Percentiles rank a stretch among this genome's conserved stretches.
phyloP scores from a whole-genome alignment of 2,329 filamentous ascomycete genomes.

The Aspergillus brunneoviolaceus region DNA sequence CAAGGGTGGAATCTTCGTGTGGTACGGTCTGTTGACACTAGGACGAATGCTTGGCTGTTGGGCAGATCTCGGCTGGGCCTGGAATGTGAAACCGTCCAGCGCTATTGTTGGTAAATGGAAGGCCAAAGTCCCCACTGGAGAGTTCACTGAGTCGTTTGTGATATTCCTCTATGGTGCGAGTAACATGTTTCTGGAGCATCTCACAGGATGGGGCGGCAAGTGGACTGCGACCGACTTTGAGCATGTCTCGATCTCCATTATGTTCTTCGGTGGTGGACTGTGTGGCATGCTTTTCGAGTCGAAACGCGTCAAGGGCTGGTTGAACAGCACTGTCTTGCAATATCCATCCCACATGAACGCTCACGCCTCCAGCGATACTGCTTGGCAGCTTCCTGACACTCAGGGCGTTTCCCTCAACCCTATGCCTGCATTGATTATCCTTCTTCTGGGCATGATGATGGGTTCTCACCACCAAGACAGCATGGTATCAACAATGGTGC shows the following conservation, averaged over 20 bases:
- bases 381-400: constrained; percentile 60
- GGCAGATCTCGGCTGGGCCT: constrained; percentile 88
- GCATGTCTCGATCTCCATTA: constrained; percentile 85
- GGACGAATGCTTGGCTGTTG: constrained; percentile 90
- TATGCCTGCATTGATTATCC: constrained; percentile 79
- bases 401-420: constrained; percentile 82
- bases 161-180: constrained; percentile 87
- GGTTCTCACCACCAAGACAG: constrained; percentile 81
- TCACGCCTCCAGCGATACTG: constrained; percentile 47
- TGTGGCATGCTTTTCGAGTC: constrained; percentile 87
- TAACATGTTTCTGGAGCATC: constrained; percentile 90
- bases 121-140: constrained; percentile 66
- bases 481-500: constrained; percentile 86
- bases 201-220: constrained; percentile 66
- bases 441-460: constrained; percentile 93
- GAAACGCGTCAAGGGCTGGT: constrained; percentile 59
- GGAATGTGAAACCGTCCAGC: constrained; percentile 74
- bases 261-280: constrained; percentile 91
- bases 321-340: constrained; percentile 51
- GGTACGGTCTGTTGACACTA: constrained; percentile 82
- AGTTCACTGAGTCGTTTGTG: constrained; percentile 85
- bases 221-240: constrained; percentile 84
- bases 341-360: constrained; percentile 35
- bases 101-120: constrained; percentile 63
- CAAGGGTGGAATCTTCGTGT: constrained; percentile 93